These are phyloP conservation scores for Margaritispora aquatica DNA, from an alignment of 495 filamentous ascomycete genomes.

Conservation along the genomic window DNA sequence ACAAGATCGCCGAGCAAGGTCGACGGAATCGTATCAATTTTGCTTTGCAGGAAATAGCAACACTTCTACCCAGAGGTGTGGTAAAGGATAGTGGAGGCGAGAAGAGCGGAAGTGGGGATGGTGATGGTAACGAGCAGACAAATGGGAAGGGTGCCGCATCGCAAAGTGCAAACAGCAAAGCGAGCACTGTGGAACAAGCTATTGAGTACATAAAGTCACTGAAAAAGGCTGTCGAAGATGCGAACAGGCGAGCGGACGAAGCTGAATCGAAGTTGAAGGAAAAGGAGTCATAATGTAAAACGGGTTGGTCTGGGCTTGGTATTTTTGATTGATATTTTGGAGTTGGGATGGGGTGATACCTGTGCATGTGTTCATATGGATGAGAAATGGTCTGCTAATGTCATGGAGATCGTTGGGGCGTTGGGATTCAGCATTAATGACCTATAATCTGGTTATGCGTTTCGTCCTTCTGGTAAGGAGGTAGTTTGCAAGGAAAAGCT, in stretches of 20 bases:
- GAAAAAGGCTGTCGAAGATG: constrained; percentile 64
- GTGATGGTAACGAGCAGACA: constrained; percentile 22
- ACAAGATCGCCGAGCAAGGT: constrained; percentile 97
- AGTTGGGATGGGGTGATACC: too few relatives aligned
- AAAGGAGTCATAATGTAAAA: neutral
- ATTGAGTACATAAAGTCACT: constrained; percentile 91
- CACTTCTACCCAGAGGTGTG: constrained; percentile 57
- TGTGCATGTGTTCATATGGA: neutral
- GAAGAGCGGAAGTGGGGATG: constrained; percentile 34
- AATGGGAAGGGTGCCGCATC: constrained; percentile 33
- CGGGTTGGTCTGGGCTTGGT: neutral
- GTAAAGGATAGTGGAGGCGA: constrained; percentile 37
- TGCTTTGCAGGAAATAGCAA: constrained; percentile 85
- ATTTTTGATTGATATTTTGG: neutral
- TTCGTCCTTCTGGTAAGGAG: too few relatives aligned
- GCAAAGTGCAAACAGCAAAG: constrained; percentile 74
- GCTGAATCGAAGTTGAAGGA: constrained; percentile 51
- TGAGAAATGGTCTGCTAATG: constrained; percentile 1
- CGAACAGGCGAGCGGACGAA: constrained; percentile 55
- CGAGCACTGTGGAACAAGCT: constrained; percentile 90
- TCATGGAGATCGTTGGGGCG: neutral
- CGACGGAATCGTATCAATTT: constrained; percentile 92
- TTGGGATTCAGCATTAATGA: neutral
- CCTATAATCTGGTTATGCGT: neutral
- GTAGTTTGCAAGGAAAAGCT: too few relatives aligned